These are phyloP conservation scores for Hysterangium stoloniferum DNA, from an alignment of 768 basidiomycete genomes.

Conservation along the genomic window DNA sequence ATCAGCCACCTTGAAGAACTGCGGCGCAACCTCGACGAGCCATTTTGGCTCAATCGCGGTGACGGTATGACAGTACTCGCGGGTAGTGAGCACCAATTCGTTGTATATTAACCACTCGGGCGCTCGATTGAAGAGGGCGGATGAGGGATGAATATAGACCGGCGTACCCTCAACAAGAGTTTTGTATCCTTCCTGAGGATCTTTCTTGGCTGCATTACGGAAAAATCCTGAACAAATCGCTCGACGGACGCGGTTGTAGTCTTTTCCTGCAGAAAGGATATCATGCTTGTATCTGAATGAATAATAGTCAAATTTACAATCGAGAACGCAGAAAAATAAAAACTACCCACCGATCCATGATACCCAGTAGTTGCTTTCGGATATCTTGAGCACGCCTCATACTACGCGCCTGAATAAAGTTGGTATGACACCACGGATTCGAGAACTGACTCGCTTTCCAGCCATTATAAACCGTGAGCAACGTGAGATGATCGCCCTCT, in stretches of 20 bases:
- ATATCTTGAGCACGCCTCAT: slow-evolving; percentile 98
- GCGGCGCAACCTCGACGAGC: slow-evolving; percentile 96
- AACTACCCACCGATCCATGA: slow-evolving; percentile 85
- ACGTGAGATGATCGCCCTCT: slow-evolving; percentile 91
- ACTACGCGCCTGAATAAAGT: slow-evolving; percentile 96
- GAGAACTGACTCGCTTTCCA: slow-evolving; percentile 97
- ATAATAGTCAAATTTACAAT: not conserved
- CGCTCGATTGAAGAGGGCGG: slow-evolving; percentile 91
- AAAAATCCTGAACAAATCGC: slow-evolving; percentile 98
- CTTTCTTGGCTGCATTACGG: slow-evolving; percentile 97
- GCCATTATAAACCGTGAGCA: slow-evolving; percentile 94
- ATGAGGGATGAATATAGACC: slow-evolving; percentile 96
- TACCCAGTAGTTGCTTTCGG: slow-evolving; percentile 92
- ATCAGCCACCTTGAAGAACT: slow-evolving; percentile 98
- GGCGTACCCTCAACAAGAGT: slow-evolving; percentile 97
- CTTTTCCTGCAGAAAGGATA: slow-evolving; percentile 83
- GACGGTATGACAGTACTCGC: slow-evolving; percentile 89
- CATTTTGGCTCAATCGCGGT: slow-evolving; percentile 97
- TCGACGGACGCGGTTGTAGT: slow-evolving; percentile 88
- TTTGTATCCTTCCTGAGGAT: slow-evolving; percentile 97
- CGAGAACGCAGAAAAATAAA: slow-evolving; percentile 9
- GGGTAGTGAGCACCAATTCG: slow-evolving; percentile 92
- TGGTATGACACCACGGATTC: slow-evolving; percentile 99
- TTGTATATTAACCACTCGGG: slow-evolving; percentile 97
- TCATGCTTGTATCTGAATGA: slow-evolving; percentile 96